Evolutionary conservation across 2,329 filamentous ascomycete genomes (phyloP).

Genomic region (Diaporthe aspalathi): DNA sequence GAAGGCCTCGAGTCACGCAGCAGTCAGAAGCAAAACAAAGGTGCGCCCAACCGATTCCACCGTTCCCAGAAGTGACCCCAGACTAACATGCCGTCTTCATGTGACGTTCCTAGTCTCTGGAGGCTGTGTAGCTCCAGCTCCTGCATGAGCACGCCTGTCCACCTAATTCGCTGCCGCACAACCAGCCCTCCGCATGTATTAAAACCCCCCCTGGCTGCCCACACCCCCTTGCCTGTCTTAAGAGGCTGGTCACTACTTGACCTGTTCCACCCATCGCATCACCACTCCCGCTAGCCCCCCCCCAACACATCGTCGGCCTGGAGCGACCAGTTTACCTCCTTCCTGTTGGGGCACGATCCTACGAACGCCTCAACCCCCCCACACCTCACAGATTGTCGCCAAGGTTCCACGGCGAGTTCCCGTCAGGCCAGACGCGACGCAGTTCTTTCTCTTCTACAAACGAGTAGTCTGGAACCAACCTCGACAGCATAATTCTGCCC

Average conservation of each 20-base stretch:
- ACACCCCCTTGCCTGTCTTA: background rate
- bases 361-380: constrained; percentile 28
- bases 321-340: constrained; percentile 19
- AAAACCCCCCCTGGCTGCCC: constrained; percentile 20
- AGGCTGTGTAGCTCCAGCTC: constrained; percentile 23
- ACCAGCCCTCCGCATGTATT: constrained; percentile 28
- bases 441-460: background rate
- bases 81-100: constrained; percentile 32
- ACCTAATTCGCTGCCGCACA: constrained; percentile 26
- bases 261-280: constrained; percentile 22
- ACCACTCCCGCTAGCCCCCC: constrained; percentile 15
- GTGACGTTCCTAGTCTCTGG: constrained; percentile 23
- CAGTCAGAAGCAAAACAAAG: constrained; percentile 20
- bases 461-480: too few species aligned
- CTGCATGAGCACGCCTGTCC: constrained; percentile 26
- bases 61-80: constrained; percentile 7
- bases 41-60: background rate
- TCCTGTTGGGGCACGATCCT: background rate
- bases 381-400: constrained; percentile 12
- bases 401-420: background rate
- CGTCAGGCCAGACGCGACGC: background rate
- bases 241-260: constrained; percentile 11
- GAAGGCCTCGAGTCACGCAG: constrained; percentile 15
- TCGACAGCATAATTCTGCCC: background rate
- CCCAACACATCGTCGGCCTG: constrained; percentile 17